A percentile compares a stretch with the other conserved stretches of the same genome.
Conservation (phyloP, 192 early-diverging fungal species). For the Mortierella alpina region DNA sequence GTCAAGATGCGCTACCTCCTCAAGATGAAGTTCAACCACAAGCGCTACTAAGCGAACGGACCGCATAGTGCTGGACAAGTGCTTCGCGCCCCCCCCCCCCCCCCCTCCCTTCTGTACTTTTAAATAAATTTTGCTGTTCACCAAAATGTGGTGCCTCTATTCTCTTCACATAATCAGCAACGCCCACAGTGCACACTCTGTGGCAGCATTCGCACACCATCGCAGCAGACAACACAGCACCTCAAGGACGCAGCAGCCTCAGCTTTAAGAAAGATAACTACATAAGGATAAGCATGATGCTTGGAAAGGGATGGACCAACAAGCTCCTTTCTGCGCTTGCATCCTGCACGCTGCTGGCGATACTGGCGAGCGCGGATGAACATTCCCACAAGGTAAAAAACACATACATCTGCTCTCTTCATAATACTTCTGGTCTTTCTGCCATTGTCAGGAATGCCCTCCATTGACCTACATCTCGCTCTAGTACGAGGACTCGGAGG, state of each 20-base stretch:
- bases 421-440: not conserved
- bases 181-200: not conserved
- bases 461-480: not conserved
- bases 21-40: conserved; percentile 51
- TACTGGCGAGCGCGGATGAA: conserved; percentile 55
- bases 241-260: too few relatives aligned
- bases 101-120: not conserved
- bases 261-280: not conserved
- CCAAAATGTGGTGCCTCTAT: not conserved
- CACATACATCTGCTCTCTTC: not conserved
- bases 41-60: not conserved
- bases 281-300: conserved; percentile 4
- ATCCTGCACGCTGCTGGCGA: conserved; percentile 9
- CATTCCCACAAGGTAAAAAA: conserved; percentile 60
- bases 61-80: not conserved
- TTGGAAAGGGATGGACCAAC: conserved; percentile 19
- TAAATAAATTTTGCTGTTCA: not conserved
- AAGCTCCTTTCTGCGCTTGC: conserved; percentile 15
- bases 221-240: not conserved
- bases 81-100: not conserved
- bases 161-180: not conserved
- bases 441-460: not conserved
- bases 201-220: not conserved
- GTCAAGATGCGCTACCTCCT: conserved; percentile 77
- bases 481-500: conserved; percentile 70